phyloP scores from a whole-genome alignment of 768 basidiomycete genomes.

The Naganishia antarctica region DNA sequence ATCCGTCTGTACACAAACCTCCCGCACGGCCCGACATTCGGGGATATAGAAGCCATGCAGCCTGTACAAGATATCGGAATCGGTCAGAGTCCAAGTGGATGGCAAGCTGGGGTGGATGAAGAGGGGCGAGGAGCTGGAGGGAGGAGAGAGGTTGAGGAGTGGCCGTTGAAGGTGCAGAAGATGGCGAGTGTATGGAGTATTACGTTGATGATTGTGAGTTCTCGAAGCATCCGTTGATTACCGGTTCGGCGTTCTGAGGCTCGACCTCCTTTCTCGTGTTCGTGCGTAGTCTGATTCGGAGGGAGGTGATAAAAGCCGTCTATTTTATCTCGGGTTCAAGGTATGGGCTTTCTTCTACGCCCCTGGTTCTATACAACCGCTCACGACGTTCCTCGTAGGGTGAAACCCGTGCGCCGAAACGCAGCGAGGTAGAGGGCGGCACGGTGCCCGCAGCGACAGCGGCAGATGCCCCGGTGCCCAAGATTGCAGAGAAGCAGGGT shows the following conservation, averaged over 20 bases:
- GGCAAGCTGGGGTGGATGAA: slow-evolving; percentile 27
- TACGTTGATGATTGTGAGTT: slow-evolving; percentile 44
- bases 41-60: slow-evolving; percentile 39
- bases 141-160: slow-evolving; percentile 45
- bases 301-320: slow-evolving; percentile 55
- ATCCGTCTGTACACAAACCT: slow-evolving; percentile 43
- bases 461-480: slow-evolving; percentile 58
- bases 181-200: slow-evolving; percentile 45
- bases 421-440: slow-evolving; percentile 64
- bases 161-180: slow-evolving; percentile 48
- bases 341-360: slow-evolving; percentile 57
- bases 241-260: neutral
- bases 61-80: slow-evolving; percentile 45
- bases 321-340: slow-evolving; percentile 84
- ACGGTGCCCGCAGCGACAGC: slow-evolving; percentile 71
- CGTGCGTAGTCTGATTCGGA: slow-evolving; percentile 34
- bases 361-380: neutral
- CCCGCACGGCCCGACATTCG: slow-evolving; percentile 43
- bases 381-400: slow-evolving; percentile 9
- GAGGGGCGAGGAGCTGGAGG: slow-evolving; percentile 38
- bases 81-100: slow-evolving; percentile 25
- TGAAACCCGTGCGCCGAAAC: slow-evolving; percentile 50
- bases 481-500: slow-evolving; percentile 47
- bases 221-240: neutral
- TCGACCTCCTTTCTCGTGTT: too few species aligned